Conservation (phyloP, 2,329 filamentous ascomycete species). For the Didymella segeticola region DNA sequence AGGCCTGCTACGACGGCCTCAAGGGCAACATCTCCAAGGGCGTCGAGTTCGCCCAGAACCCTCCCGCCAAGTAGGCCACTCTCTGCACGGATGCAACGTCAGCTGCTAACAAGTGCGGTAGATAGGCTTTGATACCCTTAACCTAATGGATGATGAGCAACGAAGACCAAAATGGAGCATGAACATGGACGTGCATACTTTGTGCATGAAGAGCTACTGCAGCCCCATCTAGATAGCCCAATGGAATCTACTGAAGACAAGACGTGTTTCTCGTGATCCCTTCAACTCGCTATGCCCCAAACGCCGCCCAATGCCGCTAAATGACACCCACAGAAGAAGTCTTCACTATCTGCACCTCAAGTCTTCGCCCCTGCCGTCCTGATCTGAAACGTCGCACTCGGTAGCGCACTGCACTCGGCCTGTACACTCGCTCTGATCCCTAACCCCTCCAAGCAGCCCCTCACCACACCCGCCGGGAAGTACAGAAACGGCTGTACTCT, state of each 20-base stretch:
- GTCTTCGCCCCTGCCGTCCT: conserved; percentile 77
- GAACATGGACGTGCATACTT: conserved; percentile 4
- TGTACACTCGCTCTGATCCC: conserved; percentile 91
- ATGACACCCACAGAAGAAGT: not conserved
- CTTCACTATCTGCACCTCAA: conserved; percentile 47
- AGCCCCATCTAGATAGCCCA: conserved; percentile 13
- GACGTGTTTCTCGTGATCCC: not conserved
- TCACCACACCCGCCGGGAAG: conserved; percentile 92
- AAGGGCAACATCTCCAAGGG: conserved; percentile 96
- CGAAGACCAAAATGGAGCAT: conserved; percentile 16
- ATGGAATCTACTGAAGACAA: conserved; percentile 15
- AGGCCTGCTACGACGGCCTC: conserved; percentile 76
- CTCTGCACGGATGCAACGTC: no score
- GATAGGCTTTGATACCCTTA: conserved; percentile 28
- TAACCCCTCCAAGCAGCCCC: conserved; percentile 89
- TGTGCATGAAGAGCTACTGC: conserved; percentile 12
- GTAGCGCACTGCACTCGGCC: conserved; percentile 86
- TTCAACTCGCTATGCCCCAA: conserved; percentile 10
- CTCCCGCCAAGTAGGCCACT: conserved; percentile 59
- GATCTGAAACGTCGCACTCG: conserved; percentile 92
- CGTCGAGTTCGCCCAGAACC: conserved; percentile 85
- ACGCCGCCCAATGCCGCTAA: conserved; percentile 45
- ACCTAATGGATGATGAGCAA: conserved; percentile 19
- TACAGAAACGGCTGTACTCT: conserved; percentile 72
- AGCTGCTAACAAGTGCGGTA: not conserved